phyloP scores from a whole-genome alignment of 441 rosid species.

The Biscutella auriculata region DNA sequence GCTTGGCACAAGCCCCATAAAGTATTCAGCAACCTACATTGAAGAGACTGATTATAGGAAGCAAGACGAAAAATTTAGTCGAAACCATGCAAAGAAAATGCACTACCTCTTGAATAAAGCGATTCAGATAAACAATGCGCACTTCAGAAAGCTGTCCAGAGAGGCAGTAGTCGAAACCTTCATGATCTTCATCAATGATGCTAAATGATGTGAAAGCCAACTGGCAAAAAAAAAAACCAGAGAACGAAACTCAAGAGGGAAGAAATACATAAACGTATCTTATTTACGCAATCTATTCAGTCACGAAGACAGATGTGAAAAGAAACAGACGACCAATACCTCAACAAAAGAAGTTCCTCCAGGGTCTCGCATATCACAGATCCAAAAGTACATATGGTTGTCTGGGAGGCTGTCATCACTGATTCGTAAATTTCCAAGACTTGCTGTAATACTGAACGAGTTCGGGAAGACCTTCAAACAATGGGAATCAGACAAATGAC shows the following conservation, averaged over 20 bases:
- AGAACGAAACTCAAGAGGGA: not conserved
- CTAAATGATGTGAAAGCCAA: slow-evolving; percentile 80
- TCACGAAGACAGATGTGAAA: not conserved
- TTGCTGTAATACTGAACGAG: slow-evolving; percentile 84
- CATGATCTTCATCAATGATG: slow-evolving; percentile 72
- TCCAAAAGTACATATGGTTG: slow-evolving; percentile 83
- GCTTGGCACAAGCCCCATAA: slow-evolving; percentile 83
- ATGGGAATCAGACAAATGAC: slow-evolving; percentile 15
- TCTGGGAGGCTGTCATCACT: slow-evolving; percentile 93
- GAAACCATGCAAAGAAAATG: slow-evolving; percentile 10
- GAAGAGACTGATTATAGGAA: slow-evolving; percentile 25
- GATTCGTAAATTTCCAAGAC: slow-evolving; percentile 86
- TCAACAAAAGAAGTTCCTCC: slow-evolving; percentile 98
- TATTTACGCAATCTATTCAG: not conserved
- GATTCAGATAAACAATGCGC: slow-evolving; percentile 85
- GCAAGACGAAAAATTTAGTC: slow-evolving; percentile 8
- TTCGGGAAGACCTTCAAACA: slow-evolving; percentile 76
- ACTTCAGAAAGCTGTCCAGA: slow-evolving; percentile 97
- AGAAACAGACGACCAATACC: slow-evolving; percentile 32
- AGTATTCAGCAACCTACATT: slow-evolving; percentile 71
- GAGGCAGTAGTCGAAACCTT: slow-evolving; percentile 86
- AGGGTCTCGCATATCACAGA: slow-evolving; percentile 97
- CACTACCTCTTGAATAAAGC: slow-evolving; percentile 96
- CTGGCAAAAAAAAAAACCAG: slow-evolving; percentile 22
- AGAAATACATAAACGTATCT: not conserved